Conservation (phyloP, 192 early-diverging fungal species). For the Diversispora eburnea region DNA sequence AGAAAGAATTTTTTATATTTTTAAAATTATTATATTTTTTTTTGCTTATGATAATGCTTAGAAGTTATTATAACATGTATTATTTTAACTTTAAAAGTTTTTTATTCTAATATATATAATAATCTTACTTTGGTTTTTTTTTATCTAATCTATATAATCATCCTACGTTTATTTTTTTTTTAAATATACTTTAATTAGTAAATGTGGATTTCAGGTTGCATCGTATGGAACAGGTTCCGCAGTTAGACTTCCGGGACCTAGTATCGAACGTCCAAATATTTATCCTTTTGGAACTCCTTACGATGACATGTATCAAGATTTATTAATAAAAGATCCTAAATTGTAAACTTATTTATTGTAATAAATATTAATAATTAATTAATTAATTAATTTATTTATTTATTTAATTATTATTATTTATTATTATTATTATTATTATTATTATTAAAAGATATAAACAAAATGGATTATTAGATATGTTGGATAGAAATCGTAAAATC, state of each 20-base stretch:
- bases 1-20: neutral
- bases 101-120: neutral
- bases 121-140: neutral
- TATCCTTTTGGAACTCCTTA: conserved; percentile 94
- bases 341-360: conserved; percentile 46
- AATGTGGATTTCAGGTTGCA: conserved; percentile 74
- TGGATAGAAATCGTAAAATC: conserved; percentile 91
- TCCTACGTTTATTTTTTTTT: neutral
- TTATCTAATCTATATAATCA: neutral
- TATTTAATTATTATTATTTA: no score
- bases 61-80: no score
- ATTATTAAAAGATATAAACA: conserved; percentile 62
- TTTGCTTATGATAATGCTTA: no score
- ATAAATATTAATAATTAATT: neutral
- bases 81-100: no score
- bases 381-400: conserved; percentile 18
- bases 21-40: no score
- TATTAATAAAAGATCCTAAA: conserved; percentile 61
- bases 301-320: conserved; percentile 80
- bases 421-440: neutral
- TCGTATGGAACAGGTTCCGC: conserved; percentile 91
- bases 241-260: conserved; percentile 86
- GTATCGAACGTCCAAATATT: conserved; percentile 82
- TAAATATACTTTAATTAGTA: conserved; percentile 31
- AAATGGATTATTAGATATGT: conserved; percentile 86